Evolutionary conservation across 345 rosid species (phyloP).

Genomic region (Corchorus capsularis): DNA sequence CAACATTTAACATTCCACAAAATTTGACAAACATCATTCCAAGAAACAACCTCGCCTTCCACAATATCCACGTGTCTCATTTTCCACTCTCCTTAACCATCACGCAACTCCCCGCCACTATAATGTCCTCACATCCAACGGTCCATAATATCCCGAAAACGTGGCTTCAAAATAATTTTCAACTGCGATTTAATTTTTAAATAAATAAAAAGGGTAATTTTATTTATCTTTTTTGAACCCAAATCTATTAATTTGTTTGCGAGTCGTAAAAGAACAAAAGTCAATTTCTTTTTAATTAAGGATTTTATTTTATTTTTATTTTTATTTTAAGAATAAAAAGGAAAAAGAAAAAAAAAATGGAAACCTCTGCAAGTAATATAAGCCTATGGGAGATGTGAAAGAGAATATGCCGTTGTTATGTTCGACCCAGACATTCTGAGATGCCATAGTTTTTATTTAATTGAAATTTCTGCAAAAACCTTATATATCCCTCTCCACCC

Average conservation of each 20-base stretch:
- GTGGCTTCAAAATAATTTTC: not conserved
- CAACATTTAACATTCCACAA: not conserved
- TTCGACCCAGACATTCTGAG: not conserved
- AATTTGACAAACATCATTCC: not conserved
- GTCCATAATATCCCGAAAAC: not conserved
- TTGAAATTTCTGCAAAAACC: no score
- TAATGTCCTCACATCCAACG: not conserved
- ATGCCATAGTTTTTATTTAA: not conserved
- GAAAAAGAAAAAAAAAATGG: not conserved
- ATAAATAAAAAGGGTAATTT: no score
- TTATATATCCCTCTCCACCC: not conserved
- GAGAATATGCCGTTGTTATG: conserved; percentile 16
- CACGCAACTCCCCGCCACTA: not conserved
- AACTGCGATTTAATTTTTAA: not conserved
- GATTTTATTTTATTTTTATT: no score
- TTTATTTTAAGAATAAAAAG: no score
- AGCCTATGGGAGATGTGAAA: not conserved
- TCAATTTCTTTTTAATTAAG: not conserved
- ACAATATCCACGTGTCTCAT: not conserved
- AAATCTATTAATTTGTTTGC: not conserved
- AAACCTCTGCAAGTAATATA: conserved; percentile 8
- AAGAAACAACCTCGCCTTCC: not conserved
- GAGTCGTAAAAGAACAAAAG: not conserved
- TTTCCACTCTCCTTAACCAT: not conserved
- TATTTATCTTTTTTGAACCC: no score